Conservation (phyloP, 768 basidiomycete genomes). For the Filobasidium floriforme region DNA sequence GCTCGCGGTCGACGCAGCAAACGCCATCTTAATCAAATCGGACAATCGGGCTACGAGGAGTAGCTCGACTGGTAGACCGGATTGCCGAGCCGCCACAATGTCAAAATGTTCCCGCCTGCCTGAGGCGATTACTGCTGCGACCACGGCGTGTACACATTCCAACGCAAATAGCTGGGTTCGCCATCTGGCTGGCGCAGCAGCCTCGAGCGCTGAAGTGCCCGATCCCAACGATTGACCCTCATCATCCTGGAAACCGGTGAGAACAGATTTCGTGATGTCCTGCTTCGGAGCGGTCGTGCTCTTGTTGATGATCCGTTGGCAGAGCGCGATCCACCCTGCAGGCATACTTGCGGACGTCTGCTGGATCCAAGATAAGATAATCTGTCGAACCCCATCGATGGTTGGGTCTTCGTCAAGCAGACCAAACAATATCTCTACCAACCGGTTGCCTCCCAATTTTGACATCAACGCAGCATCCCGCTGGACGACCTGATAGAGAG, state of each 20-base stretch:
- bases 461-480: slow-evolving; percentile 87
- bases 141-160: slow-evolving; percentile 82
- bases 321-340: slow-evolving; percentile 95
- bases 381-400: slow-evolving; percentile 84
- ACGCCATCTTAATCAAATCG: slow-evolving; percentile 95
- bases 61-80: slow-evolving; percentile 55
- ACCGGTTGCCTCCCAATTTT: slow-evolving; percentile 80
- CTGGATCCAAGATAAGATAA: slow-evolving; percentile 86
- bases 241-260: slow-evolving; percentile 61
- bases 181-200: slow-evolving; percentile 62
- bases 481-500: slow-evolving; percentile 92
- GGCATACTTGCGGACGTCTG: slow-evolving; percentile 91
- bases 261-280: slow-evolving; percentile 15
- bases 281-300: slow-evolving; percentile 61
- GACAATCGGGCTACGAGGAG: slow-evolving; percentile 77
- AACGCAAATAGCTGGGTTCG: slow-evolving; percentile 91
- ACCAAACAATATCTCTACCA: slow-evolving; percentile 89
- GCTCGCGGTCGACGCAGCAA: slow-evolving; percentile 91
- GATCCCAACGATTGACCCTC: slow-evolving; percentile 74
- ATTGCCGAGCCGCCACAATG: slow-evolving; percentile 58
- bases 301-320: slow-evolving; percentile 91
- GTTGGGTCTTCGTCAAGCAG: slow-evolving; percentile 92
- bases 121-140: slow-evolving; percentile 62
- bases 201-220: slow-evolving; percentile 21
- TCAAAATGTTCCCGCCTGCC: slow-evolving; percentile 79